Evolutionary conservation across 352 stramenopile genomes (phyloP), one percentile per base, ranked within the genome.

Genomic region (Thalassiosira livingstoniorum): DNA sequence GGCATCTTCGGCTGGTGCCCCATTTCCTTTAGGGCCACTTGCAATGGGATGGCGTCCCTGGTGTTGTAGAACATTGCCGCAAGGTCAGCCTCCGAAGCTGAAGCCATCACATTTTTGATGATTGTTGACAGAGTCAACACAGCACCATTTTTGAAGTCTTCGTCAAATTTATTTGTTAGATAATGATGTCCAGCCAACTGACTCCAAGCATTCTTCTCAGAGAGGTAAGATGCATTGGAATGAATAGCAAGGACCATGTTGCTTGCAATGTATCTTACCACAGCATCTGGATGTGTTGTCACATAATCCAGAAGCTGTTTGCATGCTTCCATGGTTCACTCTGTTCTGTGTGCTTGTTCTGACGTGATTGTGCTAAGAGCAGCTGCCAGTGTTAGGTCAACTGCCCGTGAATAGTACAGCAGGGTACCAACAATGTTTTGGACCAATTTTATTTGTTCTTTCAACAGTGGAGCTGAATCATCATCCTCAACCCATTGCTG

Each of bases 161-260:
- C 11, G 7, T 37, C n/a, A 4, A 25, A 15, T 21, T 27, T 7
- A 25, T 65, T 43, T 37, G 23, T 18, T 13, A 85, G 42, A 43
- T 57, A 82, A 51, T 55, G 65, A 37, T 72, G 61, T 45, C 71
- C 64, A 23, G 4, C 78, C 35, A 29, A 63, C 34, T 43, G 29
- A 35, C 68, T 78, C 7, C 58, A 25, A 35, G 61, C 55, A 32
- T 79, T 78, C 23, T 35, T 18, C n/a, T 63, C 68, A 18, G 25
- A 57, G 10, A 88, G 31, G 43, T 86, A 88, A 0, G 65, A 70
- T 5, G 70, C 71, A 68, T 88, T 64, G 29, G 18, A 73, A 29
- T 84, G n/a, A 10, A 74, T 42, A 4, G 31, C 1, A 27, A 88
- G 63, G 15, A 82, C 45, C 81, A 88, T 88, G 37, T 88, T 66